These are phyloP conservation scores for Exophiala calicioides DNA, from an alignment of 2,329 filamentous ascomycete genomes.

Conservation along the genomic window DNA sequence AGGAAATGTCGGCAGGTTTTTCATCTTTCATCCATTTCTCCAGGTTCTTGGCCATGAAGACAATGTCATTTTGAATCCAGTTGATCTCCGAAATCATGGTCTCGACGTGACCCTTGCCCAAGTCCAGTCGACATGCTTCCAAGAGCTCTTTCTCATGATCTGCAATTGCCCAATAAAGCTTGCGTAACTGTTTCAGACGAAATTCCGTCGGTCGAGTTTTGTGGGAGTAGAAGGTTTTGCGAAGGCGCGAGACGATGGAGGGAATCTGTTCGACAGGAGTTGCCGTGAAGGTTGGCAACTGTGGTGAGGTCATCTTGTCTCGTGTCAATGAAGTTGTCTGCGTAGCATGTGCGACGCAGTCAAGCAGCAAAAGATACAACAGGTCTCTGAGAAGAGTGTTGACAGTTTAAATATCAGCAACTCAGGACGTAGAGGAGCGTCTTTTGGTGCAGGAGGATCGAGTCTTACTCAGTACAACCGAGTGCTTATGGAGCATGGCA, in stretches of 20 bases:
- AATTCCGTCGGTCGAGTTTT: slow-evolving; percentile 82
- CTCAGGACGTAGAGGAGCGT: too few species aligned
- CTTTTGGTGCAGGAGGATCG: too few species aligned
- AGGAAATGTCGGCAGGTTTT: slow-evolving; percentile 66
- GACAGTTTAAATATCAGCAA: too few species aligned
- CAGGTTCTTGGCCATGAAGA: slow-evolving; percentile 75
- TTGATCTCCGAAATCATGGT: slow-evolving; percentile 71
- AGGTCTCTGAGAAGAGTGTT: too few species aligned
- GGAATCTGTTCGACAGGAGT: slow-evolving; percentile 70
- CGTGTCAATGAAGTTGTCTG: too few species aligned
- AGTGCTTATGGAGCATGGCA: too few species aligned
- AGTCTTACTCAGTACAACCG: too few species aligned
- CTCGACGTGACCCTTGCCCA: slow-evolving; percentile 78
- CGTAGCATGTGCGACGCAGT: too few species aligned
- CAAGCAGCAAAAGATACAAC: too few species aligned
- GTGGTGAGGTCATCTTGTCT: slow-evolving; percentile 35
- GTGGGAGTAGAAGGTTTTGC: slow-evolving; percentile 71
- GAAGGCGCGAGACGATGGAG: slow-evolving; percentile 59
- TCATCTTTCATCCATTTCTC: slow-evolving; percentile 84
- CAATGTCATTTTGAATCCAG: slow-evolving; percentile 78
- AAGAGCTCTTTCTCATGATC: slow-evolving; percentile 73
- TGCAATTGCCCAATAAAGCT: slow-evolving; percentile 88
- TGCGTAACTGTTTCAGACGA: slow-evolving; percentile 81
- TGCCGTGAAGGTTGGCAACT: slow-evolving; percentile 53
- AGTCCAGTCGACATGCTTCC: slow-evolving; percentile 74